These are phyloP conservation scores for Capsicum chinense DNA, from an alignment of 257 asterid genomes.

Conservation along the genomic window DNA sequence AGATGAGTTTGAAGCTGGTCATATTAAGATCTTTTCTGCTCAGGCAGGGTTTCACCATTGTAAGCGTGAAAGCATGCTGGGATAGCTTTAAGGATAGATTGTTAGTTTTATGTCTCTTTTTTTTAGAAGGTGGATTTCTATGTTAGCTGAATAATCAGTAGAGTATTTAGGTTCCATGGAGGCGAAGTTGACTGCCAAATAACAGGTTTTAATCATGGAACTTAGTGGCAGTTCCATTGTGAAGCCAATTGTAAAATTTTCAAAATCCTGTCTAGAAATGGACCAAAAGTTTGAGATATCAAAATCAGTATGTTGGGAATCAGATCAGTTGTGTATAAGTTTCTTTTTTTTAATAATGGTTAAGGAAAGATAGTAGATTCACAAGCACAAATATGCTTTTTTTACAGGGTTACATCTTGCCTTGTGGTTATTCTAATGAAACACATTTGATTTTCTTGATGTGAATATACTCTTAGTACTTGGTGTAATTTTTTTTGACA, in stretches of 20 bases:
- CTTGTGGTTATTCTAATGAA: not conserved
- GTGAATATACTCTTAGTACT: not conserved
- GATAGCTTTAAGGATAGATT: not conserved
- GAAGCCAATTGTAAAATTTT: conserved; percentile 9
- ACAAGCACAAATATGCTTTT: not conserved
- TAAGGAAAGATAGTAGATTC: not conserved
- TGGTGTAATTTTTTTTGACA: too few species aligned
- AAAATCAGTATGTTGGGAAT: not conserved
- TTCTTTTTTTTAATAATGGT: not conserved
- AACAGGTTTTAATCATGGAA: not conserved
- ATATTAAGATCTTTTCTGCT: not conserved
- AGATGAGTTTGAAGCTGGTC: not conserved
- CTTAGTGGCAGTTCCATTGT: not conserved
- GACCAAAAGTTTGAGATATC: too few species aligned
- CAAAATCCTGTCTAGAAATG: not conserved
- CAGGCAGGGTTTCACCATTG: not conserved
- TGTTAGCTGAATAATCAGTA: not conserved
- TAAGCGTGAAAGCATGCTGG: not conserved
- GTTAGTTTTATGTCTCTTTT: not conserved
- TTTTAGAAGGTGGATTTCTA: not conserved
- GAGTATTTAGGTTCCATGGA: not conserved
- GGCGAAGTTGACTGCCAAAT: not conserved
- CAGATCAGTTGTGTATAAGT: not conserved
- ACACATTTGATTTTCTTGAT: not conserved
- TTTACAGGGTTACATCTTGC: not conserved